phyloP scores from a whole-genome alignment of 768 basidiomycete genomes.

The Daedaleopsis nitida region DNA sequence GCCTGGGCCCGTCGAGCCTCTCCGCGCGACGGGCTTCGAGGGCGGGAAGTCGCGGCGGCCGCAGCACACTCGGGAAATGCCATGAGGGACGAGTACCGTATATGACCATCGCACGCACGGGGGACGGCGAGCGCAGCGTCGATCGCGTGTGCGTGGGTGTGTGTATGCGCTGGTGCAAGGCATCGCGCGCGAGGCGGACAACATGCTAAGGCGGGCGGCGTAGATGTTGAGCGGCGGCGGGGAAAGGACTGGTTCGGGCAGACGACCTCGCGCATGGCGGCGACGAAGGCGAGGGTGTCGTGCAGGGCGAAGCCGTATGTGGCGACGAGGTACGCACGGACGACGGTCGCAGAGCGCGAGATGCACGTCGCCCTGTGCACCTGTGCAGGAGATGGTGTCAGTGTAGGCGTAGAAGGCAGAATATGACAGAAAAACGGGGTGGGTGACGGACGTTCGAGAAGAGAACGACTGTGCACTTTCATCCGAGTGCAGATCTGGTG shows the following conservation, averaged over 20 bases:
- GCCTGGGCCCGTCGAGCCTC: neutral
- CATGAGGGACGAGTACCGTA: neutral
- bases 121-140: neutral
- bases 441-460: slow-evolving; percentile 50
- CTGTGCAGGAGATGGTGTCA: slow-evolving; percentile 35
- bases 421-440: neutral
- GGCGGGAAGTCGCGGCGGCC: neutral
- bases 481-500: slow-evolving; percentile 51
- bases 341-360: slow-evolving; percentile 73
- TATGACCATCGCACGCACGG: slow-evolving; percentile 6
- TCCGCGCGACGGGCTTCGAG: neutral
- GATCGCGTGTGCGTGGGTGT: too few relatives aligned
- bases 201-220: slow-evolving; percentile 9
- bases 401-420: too few relatives aligned
- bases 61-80: neutral
- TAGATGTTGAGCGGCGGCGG: slow-evolving; percentile 51
- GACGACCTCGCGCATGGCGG: slow-evolving; percentile 58
- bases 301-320: slow-evolving; percentile 42
- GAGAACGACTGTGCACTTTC: slow-evolving; percentile 45
- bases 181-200: too few relatives aligned
- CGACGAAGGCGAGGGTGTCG: slow-evolving; percentile 58
- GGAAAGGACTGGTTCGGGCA: slow-evolving; percentile 71
- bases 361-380: slow-evolving; percentile 80
- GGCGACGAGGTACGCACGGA: slow-evolving; percentile 64
- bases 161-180: too few relatives aligned